Percentiles rank a stretch among this genome's conserved stretches.
Evolutionary conservation across 2,329 filamentous ascomycete species (phyloP).

Genomic region (Pyricularia sp.): DNA sequence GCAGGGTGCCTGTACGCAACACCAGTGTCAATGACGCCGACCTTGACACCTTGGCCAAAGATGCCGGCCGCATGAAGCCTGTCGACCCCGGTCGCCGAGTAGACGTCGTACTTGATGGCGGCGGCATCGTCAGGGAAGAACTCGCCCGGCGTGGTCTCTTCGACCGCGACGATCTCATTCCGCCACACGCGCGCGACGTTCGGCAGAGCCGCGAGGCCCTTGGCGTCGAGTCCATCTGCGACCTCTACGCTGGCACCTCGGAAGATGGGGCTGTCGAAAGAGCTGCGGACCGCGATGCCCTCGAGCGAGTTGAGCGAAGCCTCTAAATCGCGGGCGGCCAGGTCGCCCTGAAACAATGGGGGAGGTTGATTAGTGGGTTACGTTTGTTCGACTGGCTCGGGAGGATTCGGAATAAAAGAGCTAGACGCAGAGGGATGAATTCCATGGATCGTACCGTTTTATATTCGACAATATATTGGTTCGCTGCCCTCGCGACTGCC

Average conservation of each 20-base stretch:
- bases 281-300: slow-evolving; percentile 9
- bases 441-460: not conserved
- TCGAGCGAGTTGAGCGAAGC: not conserved
- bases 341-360: not conserved
- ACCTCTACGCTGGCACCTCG: slow-evolving; percentile 19
- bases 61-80: not conserved
- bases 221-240: slow-evolving; percentile 11
- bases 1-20: slow-evolving; percentile 11
- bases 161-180: not conserved
- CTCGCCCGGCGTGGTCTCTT: not conserved
- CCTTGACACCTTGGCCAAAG: slow-evolving; percentile 7
- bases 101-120: slow-evolving; percentile 11
- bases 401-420: not conserved
- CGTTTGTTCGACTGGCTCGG: not conserved
- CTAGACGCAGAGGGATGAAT: not conserved
- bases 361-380: not conserved
- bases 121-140: slow-evolving; percentile 3
- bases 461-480: not conserved
- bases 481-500: not conserved
- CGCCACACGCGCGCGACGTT: not conserved
- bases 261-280: slow-evolving; percentile 18
- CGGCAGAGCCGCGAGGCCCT: slow-evolving; percentile 9
- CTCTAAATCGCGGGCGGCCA: not conserved
- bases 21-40: slow-evolving; percentile 11
- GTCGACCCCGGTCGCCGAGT: slow-evolving; percentile 9